phyloP scores from a whole-genome alignment of 108 stramenopile species.

The Nannochloropsis oceanica region DNA sequence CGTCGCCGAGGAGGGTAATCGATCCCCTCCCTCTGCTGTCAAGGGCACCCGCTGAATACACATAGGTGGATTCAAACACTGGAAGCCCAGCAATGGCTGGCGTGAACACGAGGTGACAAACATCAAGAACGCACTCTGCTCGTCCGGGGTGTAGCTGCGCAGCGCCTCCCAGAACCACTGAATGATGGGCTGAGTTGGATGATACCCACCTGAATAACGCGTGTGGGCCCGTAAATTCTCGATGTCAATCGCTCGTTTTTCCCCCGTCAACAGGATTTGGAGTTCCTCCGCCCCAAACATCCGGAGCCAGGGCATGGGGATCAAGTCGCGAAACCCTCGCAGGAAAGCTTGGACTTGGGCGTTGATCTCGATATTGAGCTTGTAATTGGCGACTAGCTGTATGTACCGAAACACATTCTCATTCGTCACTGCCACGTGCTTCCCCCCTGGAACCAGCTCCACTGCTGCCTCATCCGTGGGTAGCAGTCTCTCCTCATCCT shows the following conservation, averaged over 20 bases:
- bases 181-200: constrained; percentile 75
- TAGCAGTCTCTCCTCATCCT: background rate
- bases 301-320: constrained; percentile 82
- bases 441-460: constrained; percentile 61
- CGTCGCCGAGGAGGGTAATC: constrained; percentile 74
- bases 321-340: constrained; percentile 78
- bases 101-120: constrained; percentile 89
- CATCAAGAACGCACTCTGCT: constrained; percentile 70
- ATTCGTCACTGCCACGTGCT: constrained; percentile 58
- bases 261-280: constrained; percentile 87
- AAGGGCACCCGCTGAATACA: constrained; percentile 76
- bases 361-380: constrained; percentile 64
- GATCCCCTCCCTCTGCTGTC: constrained; percentile 17
- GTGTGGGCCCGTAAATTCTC: constrained; percentile 54
- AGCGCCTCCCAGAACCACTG: constrained; percentile 74
- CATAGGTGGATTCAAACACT: constrained; percentile 60
- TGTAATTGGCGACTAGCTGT: constrained; percentile 70
- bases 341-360: constrained; percentile 76
- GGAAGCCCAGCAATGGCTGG: constrained; percentile 87
- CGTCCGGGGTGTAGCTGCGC: constrained; percentile 55
- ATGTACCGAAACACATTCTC: constrained; percentile 78
- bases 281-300: constrained; percentile 81
- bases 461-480: constrained; percentile 35
- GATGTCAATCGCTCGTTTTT: constrained; percentile 75
- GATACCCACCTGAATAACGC: constrained; percentile 81